Evolutionary conservation across 495 filamentous ascomycete genomes (phyloP).

Genomic region (Thermothielavioides terrestris): DNA sequence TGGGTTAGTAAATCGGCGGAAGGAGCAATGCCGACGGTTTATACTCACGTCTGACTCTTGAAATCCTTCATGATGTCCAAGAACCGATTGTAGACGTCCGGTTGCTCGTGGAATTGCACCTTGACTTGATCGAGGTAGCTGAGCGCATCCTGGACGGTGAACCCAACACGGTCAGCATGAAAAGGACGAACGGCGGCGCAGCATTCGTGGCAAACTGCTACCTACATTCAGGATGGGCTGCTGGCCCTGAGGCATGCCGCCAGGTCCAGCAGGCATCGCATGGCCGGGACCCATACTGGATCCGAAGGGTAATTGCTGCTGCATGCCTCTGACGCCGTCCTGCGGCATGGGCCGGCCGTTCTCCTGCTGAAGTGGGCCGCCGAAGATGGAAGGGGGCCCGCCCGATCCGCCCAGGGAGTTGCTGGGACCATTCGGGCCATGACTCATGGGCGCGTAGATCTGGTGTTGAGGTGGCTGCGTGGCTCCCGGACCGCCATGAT

Average conservation of each 20-base stretch:
- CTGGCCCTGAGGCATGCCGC: slow-evolving; percentile 68
- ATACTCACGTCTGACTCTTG: slow-evolving; percentile 85
- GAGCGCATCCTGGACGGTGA: slow-evolving; percentile 75
- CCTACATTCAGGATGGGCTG: slow-evolving; percentile 90
- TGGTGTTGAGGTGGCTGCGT: slow-evolving; percentile 48
- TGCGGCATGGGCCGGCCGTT: slow-evolving; percentile 35
- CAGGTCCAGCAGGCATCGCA: slow-evolving; percentile 24
- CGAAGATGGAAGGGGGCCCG: slow-evolving; percentile 35
- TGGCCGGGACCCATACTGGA: slow-evolving; percentile 24
- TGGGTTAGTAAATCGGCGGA: slow-evolving; percentile 4
- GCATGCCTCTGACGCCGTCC: slow-evolving; percentile 28
- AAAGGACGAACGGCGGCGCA: neutral
- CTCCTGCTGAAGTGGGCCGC: slow-evolving; percentile 43
- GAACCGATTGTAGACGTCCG: slow-evolving; percentile 97
- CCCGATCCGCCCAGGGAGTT: slow-evolving; percentile 23
- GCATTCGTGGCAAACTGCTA: slow-evolving; percentile 6
- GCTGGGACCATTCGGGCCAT: slow-evolving; percentile 36
- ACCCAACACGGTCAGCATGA: slow-evolving; percentile 7
- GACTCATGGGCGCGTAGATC: slow-evolving; percentile 49
- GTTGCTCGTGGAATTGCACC: slow-evolving; percentile 92
- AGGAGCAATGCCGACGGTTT: neutral
- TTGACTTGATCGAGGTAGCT: slow-evolving; percentile 99
- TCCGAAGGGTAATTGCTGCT: slow-evolving; percentile 40
- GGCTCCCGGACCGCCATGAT: slow-evolving; percentile 57
- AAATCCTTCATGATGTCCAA: slow-evolving; percentile 99